These are phyloP conservation scores for Saposhnikovia divaricata DNA, from an alignment of 129 eudicot species.

Conservation along the genomic window DNA sequence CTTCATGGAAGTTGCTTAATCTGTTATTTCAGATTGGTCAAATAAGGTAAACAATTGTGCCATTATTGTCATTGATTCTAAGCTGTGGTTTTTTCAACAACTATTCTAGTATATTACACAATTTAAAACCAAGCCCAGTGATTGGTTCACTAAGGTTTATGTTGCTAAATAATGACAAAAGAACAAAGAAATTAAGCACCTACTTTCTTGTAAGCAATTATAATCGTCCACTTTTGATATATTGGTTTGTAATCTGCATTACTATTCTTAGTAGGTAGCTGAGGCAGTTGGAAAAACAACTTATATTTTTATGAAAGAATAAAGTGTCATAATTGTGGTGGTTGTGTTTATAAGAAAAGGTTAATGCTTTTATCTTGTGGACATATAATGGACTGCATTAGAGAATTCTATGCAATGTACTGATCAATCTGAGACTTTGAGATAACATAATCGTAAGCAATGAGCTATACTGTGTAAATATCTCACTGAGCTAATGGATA, in stretches of 20 bases:
- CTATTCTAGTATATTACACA: conserved; percentile 9
- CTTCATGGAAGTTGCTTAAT: neutral
- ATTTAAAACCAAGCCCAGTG: conserved; percentile 12
- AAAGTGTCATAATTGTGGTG: conserved; percentile 1
- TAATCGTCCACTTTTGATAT: conserved; percentile 8
- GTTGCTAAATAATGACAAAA: conserved; percentile 23
- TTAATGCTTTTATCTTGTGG: conserved; percentile 1
- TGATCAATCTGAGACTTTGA: neutral
- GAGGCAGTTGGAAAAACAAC: conserved; percentile 5
- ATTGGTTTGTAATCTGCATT: conserved; percentile 14
- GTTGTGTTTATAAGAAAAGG: neutral
- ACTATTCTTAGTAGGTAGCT: conserved; percentile 12
- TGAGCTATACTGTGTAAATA: neutral
- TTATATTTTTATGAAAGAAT: neutral
- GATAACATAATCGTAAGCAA: neutral
- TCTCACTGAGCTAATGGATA: neutral
- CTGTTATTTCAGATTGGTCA: conserved; percentile 4
- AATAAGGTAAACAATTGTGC: neutral
- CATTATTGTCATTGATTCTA: conserved; percentile 5
- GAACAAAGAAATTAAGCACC: conserved; percentile 10
- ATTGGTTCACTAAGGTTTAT: conserved; percentile 30
- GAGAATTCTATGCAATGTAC: neutral
- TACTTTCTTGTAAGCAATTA: conserved; percentile 6
- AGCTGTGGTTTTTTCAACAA: conserved; percentile 14
- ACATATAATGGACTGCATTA: neutral